Evolutionary conservation across 345 rosid genomes (phyloP), one percentile per base, ranked within the genome.

Genomic region (Litchi chinensis): DNA sequence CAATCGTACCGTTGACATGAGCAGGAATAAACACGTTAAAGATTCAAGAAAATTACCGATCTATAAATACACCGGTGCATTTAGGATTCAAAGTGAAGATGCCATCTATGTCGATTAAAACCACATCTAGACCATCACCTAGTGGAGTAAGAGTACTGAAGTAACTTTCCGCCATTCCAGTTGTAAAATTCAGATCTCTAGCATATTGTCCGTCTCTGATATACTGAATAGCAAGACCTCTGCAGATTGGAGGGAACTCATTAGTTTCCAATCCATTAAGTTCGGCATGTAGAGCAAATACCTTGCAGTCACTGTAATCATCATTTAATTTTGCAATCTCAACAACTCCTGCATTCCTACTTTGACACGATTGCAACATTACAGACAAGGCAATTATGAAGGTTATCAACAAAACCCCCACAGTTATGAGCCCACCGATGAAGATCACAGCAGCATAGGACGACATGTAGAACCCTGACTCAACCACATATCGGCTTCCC

Each of bases 291-390:
- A 82, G 76, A 43, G 84, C 81, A 82, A 87, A 84, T 19, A 78
- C 79, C 32, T 80, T 90, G 88, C 95, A 95, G 83, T 87, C 82
- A 76, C 79, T 79, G 80, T 88, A 77, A 76, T 74, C 77, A 78
- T 84, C 83, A 21, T 70, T 79, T 56, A 71, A 74, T 75, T 52
- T 86, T 68, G 56, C 83, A 57, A 82, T 41, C 78, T 90, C 88
- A 19, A 95, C 64, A 41, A 89, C 46, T 54, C 92, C 93, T 5
- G 88, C 68, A 70, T 73, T 84, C 76, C 82, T 79, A 66, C 40
- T 87, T 76, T 90, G 83, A 32, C 98, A 95, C 76, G 91, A 87
- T 44, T 90, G 98, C 88, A 91, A 80, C 98, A 92, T 92, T n/a
- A 90, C 86, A 19, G 91, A 69, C 71, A 93, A 83, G 48, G 94